Evolutionary conservation across 2,329 filamentous ascomycete genomes (phyloP).

Genomic region (Juglanconis sp.): DNA sequence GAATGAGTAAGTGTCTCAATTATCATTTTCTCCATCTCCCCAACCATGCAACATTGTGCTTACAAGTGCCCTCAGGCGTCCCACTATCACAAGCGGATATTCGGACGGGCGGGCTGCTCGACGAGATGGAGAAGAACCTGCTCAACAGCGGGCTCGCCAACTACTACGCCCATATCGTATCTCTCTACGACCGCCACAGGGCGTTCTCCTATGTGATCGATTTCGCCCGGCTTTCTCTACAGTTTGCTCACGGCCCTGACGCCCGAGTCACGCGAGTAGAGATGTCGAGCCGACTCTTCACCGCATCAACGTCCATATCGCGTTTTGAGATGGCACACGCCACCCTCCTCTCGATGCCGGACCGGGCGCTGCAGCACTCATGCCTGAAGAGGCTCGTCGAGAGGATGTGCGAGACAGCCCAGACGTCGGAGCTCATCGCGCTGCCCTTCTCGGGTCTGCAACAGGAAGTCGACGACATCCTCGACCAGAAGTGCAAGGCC

Average conservation of each 20-base stretch:
- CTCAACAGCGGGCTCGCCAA: constrained; percentile 71
- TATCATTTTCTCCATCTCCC: background rate
- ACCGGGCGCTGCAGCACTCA: constrained; percentile 67
- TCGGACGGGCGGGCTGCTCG: constrained; percentile 65
- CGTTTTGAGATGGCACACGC: constrained; percentile 82
- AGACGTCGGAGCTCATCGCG: constrained; percentile 65
- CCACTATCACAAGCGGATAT: constrained; percentile 45
- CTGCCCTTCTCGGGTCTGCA: constrained; percentile 78
- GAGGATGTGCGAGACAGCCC: constrained; percentile 65
- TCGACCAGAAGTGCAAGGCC: constrained; percentile 68
- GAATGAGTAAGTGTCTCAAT: constrained; percentile 64
- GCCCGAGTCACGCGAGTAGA: constrained; percentile 55
- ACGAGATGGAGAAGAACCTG: constrained; percentile 68
- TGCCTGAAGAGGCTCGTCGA: constrained; percentile 68
- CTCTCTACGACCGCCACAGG: constrained; percentile 74
- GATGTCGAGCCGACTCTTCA: constrained; percentile 80
- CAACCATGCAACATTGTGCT: background rate
- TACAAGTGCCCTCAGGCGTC: constrained; percentile 39
- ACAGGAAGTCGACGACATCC: constrained; percentile 73
- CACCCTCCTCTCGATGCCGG: constrained; percentile 69
- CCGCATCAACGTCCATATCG: constrained; percentile 72
- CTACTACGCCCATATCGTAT: constrained; percentile 84
- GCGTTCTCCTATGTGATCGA: constrained; percentile 79
- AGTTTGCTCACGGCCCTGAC: constrained; percentile 47
- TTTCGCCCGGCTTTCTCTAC: constrained; percentile 73